Base-by-base conservation (phyloP, 805 yeast genomes). In the Wickerhamiella lipophila region DNA sequence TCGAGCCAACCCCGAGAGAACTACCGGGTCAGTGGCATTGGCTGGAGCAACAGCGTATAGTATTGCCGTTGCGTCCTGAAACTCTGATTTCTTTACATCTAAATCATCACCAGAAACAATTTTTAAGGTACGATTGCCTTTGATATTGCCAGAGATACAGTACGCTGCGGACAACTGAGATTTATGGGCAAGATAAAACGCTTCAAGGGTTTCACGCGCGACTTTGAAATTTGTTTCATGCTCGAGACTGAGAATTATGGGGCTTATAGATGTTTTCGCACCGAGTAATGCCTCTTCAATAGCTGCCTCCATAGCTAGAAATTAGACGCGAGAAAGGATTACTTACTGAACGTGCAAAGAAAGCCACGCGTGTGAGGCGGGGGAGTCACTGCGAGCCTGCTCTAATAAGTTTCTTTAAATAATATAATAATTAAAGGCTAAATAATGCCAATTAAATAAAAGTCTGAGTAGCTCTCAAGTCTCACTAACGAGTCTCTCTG, bases 251-350 rank as follows among this genome's bases (percentile, higher is more conserved):
- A 45, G 42, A 26, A 45, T 26, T 2, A 23, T n/a, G 11, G 48
- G 41, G 27, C 27, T 45, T n/a, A 27, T 3, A 4, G 42, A 25
- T 30, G 9, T 11, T n/a, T 26, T 15, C 13, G 25, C 48, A 7
- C 48, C 48, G 19, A 45, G 26, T 16, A 45, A 13, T 2, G 36
- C 16, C 22, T 45, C 42, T n/a, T 45, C 39, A 2, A 45, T 45
- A 11, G 36, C 46, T 27, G 25, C 36, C 26, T 27, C 26, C 36
- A 42, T 30, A 7, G 21, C 11, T 4, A 13, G 32, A 29, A 29
- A 29, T 7, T 29, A 13, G n/a, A n/a, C n/a, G n/a, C n/a, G n/a
- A n/a, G n/a, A n/a, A n/a, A n/a, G n/a, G n/a, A n/a, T n/a, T n/a
- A n/a, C n/a, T n/a, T n/a, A n/a, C n/a, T n/a, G n/a, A n/a, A n/a